phyloP scores from a whole-genome alignment of 179 eudicot species.

The Heliamphora pulchella region DNA sequence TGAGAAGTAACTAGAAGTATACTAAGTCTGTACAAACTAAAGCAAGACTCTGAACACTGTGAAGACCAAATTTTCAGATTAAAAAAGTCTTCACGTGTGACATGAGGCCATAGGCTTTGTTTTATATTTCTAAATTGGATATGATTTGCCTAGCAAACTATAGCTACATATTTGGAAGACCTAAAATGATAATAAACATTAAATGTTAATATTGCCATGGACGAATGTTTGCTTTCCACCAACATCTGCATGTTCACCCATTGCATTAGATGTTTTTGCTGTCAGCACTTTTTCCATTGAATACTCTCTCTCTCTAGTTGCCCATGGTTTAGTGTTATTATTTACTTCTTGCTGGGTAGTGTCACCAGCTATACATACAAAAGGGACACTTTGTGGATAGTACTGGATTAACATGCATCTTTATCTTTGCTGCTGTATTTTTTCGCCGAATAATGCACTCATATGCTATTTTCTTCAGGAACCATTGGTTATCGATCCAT shows the following conservation, averaged over 20 bases:
- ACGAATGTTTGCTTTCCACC: neutral
- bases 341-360: neutral
- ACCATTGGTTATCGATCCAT: constrained; percentile 42
- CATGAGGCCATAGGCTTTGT: too few relatives aligned
- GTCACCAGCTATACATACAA: neutral
- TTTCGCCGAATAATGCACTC: neutral
- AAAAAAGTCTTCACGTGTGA: neutral
- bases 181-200: neutral
- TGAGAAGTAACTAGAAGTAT: neutral
- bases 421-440: neutral
- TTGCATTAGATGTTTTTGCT: neutral
- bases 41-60: neutral
- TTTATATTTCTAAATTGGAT: neutral
- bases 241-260: neutral
- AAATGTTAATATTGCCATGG: neutral
- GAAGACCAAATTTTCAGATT: neutral
- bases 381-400: neutral
- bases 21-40: neutral
- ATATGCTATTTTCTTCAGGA: constrained; percentile 29
- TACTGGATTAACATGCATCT: neutral
- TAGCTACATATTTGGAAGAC: constrained; percentile 1
- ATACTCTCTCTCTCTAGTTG: neutral
- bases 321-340: neutral
- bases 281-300: neutral
- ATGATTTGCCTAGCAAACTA: neutral